Base-by-base conservation (phyloP, 2,329 filamentous ascomycete genomes). In the Blastomyces parvus region DNA sequence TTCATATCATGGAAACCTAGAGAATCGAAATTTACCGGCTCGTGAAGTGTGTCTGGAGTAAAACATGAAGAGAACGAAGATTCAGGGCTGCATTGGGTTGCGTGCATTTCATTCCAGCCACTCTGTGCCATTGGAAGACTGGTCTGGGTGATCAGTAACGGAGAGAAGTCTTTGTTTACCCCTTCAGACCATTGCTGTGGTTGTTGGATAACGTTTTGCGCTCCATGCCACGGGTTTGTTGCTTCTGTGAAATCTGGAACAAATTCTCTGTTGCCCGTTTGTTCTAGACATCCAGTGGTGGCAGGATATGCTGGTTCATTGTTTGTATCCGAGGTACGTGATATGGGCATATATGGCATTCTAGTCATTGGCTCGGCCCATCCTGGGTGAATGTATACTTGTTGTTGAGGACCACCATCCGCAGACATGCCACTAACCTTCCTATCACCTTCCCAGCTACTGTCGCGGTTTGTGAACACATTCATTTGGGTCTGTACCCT, bases 41-140 rank as follows among this genome's bases (percentile, higher is more conserved):
- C 52, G 33, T 48, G 38, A 6, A 59, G 58, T 1, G 62, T 59
- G 27, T 59, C 62, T 13, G 50, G 50, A 53, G 50, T 64, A 38
- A 62, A 65, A 17, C 59, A 55, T 9, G 62, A 64, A 27, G 64
- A 63, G 52, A 61, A 65, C 8, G 64, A 62, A 25, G 64, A 64
- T 22, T 42, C 48, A 1, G 64, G 59, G 46, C 64, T 63, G 36
- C 55, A 59, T 30, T 65, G 62, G 8, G 38, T 8, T 59, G 56
- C 27, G 56, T 27, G 56, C 36, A 40, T 14, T 14, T 25, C 56
- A 22, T 27, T 27, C 56, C 56, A 58, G 36, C 27, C 56, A 19
- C 27, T 36, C n/a, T 44, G n/a, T 58, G 56, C 9, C n/a, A 59
- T 59, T 59, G 56, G 19, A 7, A 59, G 13, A 30, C 22, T 30